These are phyloP conservation scores for Phaseolus lunatus DNA, from an alignment of 306 rosid genomes.

Conservation along the genomic window DNA sequence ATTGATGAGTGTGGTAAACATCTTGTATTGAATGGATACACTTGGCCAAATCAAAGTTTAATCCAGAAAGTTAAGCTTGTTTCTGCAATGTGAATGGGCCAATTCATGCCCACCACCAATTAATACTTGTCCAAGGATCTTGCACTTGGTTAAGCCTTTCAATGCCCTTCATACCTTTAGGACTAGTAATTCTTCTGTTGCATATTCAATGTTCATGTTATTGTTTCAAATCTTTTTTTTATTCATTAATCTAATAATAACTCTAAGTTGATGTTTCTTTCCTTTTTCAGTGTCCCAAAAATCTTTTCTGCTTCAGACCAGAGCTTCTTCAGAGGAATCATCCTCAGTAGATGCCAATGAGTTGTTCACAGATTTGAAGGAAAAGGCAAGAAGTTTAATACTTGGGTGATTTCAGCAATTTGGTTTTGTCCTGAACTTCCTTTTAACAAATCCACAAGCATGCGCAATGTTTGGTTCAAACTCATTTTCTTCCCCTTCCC, in stretches of 20 bases:
- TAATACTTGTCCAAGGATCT: background rate
- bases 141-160: background rate
- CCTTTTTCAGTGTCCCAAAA: conserved; percentile 61
- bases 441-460: conserved; percentile 22
- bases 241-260: background rate
- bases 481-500: background rate
- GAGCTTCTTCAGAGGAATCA: conserved; percentile 93
- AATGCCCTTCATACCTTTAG: conserved; percentile 3
- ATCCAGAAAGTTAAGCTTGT: conserved; percentile 11
- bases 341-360: conserved; percentile 75
- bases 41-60: conserved; percentile 20
- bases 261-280: conserved; percentile 5
- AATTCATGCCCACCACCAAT: background rate
- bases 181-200: background rate
- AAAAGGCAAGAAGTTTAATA: conserved; percentile 68
- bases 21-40: background rate
- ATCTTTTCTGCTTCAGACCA: conserved; percentile 58
- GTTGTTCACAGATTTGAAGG: conserved; percentile 85
- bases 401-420: conserved; percentile 29
- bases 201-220: background rate
- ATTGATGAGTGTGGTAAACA: conserved; percentile 15
- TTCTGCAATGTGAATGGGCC: conserved; percentile 23
- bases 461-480: background rate
- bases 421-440: conserved; percentile 32
- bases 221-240: background rate